Base-by-base conservation (phyloP, 768 basidiomycete genomes). In the Dentipellis sp. region DNA sequence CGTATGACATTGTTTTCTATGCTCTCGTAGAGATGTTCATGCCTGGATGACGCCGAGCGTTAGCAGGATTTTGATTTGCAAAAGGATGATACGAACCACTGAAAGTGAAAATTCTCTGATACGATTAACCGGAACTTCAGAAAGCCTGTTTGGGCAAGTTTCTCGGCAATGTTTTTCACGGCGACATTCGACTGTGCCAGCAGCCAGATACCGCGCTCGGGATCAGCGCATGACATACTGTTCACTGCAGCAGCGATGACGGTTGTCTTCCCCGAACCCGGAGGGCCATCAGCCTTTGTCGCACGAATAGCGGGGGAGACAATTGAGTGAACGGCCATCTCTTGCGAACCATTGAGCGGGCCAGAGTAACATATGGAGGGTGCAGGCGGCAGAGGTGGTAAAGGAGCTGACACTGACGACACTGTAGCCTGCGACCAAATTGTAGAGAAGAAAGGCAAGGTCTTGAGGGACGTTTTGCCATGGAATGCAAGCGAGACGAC, bases 81-180 rank as follows among this genome's bases (percentile, higher is more conserved):
- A 17, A 37, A n/a, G 21, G 40, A 22, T 40, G 12, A 21, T 2
- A 56, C 72, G 10, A 45, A 74, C 78, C 78, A 78, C 23, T 74
- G 76, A 17, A 65, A 69, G 55, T 78, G 73, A 54, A 78, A 79
- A 4, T 72, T 77, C 21, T 64, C 67, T 11, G 77, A 78, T 6
- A 79, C 74, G n/a, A 78, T 54, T 1, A 78, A 50, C 52, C 58
- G 73, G 58, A 76, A 78, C 8, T 65, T 56, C 8, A 35, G 4
- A 58, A 76, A 71, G 0, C 48, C 62, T n/a, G 63, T 58, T 7
- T 66, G 63, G 22, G 67, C 56, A 10, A 78, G 65, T 49, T 74
- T 78, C 57, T 77, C 74, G 0, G 76, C 76, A n/a, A 78, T 77
- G 55, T 78, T 78, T 60, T 79, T 79, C 17, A 78, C 77, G 0